These are phyloP conservation scores for Xylariaceae sp. DNA, from an alignment of 2,329 filamentous ascomycete genomes.

Conservation along the genomic window DNA sequence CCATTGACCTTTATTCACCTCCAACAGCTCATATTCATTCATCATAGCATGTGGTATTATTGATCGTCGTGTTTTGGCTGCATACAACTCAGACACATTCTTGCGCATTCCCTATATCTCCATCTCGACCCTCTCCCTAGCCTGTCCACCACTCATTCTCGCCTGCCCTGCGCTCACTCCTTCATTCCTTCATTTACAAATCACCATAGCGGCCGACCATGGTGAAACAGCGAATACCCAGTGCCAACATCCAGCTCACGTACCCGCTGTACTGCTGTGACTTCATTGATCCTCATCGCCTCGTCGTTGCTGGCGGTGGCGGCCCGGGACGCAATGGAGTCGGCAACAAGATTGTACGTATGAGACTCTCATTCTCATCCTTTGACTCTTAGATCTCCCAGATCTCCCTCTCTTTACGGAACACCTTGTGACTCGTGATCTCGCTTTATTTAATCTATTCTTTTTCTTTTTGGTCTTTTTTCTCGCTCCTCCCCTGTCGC, in stretches of 20 bases:
- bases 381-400: neutral
- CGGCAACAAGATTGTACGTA: constrained; percentile 78
- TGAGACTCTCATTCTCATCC: constrained; percentile 27
- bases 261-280: constrained; percentile 86
- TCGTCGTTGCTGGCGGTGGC: constrained; percentile 83
- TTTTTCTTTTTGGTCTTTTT: neutral
- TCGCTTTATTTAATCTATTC: neutral
- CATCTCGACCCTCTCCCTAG: neutral
- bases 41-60: neutral
- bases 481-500: neutral
- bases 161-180: constrained; percentile 4
- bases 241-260: constrained; percentile 61
- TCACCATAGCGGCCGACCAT: constrained; percentile 26
- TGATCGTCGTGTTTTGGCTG: neutral
- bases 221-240: constrained; percentile 35
- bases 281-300: constrained; percentile 71
- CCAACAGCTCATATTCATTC: neutral
- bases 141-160: neutral
- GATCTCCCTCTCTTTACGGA: neutral
- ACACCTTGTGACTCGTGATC: neutral
- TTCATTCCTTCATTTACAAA: constrained; percentile 6
- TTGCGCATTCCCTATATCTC: neutral
- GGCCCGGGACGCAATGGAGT: constrained; percentile 77
- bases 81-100: neutral
- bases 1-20: neutral